Evolutionary conservation across 2,329 filamentous ascomycete genomes (phyloP), one percentile per base, ranked within the genome.

Genomic region (Ascochyta viciae-villosae): DNA sequence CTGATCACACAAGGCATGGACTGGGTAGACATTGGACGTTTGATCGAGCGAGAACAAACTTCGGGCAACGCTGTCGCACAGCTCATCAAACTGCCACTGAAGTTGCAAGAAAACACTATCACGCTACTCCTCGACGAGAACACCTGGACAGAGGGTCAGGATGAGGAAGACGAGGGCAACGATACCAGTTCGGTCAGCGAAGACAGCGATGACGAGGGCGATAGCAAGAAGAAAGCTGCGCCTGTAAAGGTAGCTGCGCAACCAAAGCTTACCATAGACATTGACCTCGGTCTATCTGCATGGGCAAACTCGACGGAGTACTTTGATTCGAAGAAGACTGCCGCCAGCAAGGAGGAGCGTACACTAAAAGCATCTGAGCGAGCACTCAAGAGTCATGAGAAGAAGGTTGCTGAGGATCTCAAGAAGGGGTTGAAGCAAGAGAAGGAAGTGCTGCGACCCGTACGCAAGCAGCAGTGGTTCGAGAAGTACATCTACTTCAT

Each of bases 401-500:
- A 90, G 68, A 97, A 96, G 77, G 93, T 98, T 22, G 82, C 85
- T 4, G 86, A 90, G 12, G 92, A 96, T 72, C 81, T 98, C 22
- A 96, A 91, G 77, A 94, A 92, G 68, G 89, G 88, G 0, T 76
- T 98, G 53, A 96, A 96, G 78, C 89, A 95, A 71, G 95, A 98
- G 76, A 97, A 96, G 74, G 89, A 92, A 19, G 81, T 96, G 2
- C 79, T 98, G 9, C 87, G 93, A 41, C 92, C 90, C 0, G 89
- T 96, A 8, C 86, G 95, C 52, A 89, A 88, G 68, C 89, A 88
- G 63, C 85, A 93, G 67, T 99, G 95, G 95, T 99, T 97, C 65
- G 95, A 99, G 70, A 99, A 99, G 76, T 99, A 96, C 68, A 81
- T 88, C 26, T 98, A 92, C 84, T 99, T 99, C 77, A 85, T 98